These are phyloP conservation scores for Aspergillus fructus DNA, from an alignment of 2,329 filamentous ascomycete genomes.

Conservation along the genomic window DNA sequence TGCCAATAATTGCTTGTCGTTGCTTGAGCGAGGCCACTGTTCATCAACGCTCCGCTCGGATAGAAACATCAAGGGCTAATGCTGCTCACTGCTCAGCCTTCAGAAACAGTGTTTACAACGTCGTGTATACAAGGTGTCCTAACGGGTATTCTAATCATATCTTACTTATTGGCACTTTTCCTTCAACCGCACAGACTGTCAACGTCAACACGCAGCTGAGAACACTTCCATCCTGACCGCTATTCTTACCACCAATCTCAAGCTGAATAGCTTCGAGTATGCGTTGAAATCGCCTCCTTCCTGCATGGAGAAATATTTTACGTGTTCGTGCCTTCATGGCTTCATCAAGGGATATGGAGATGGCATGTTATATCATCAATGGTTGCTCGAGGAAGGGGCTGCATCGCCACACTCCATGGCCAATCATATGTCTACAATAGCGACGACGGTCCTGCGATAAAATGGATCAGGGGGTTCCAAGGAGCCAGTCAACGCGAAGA, in stretches of 20 bases:
- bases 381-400: neutral
- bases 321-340: too few species aligned
- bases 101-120: too few species aligned
- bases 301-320: too few species aligned
- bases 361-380: conserved; percentile 1
- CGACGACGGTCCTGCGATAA: neutral
- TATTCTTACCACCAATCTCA: neutral
- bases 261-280: too few species aligned
- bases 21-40: neutral
- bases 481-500: neutral
- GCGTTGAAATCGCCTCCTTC: too few species aligned
- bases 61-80: neutral
- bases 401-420: conserved; percentile 3
- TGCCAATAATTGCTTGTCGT: conserved; percentile 19
- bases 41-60: neutral
- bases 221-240: neutral
- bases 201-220: neutral
- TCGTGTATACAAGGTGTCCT: too few species aligned
- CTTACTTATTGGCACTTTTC: too few species aligned
- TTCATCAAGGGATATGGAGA: neutral
- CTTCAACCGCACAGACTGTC: neutral
- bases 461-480: conserved; percentile 2
- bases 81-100: too few species aligned
- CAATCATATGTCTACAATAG: neutral
- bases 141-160: too few species aligned